Conservation (phyloP, 805 yeast genomes). For the Lipomyces orientalis region DNA sequence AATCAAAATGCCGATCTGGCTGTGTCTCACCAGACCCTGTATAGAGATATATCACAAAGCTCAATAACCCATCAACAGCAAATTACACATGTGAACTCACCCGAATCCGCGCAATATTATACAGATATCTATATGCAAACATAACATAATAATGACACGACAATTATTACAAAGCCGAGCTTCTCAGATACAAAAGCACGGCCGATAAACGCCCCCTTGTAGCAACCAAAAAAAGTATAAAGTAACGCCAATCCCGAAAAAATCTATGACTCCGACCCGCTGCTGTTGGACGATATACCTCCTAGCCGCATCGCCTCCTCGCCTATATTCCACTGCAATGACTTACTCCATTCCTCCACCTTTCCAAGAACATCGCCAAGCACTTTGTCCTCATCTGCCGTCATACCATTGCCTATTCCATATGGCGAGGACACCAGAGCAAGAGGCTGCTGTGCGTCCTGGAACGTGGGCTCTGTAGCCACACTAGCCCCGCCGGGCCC, state of each 20-base stretch:
- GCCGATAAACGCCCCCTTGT: neutral
- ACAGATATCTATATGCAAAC: neutral
- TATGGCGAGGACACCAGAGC: neutral
- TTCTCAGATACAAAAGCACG: neutral
- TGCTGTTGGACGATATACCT: neutral
- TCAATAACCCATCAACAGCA: neutral
- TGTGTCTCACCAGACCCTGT: neutral
- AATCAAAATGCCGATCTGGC: neutral
- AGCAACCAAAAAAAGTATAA: neutral
- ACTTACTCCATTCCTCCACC: constrained; percentile 20
- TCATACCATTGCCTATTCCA: constrained; percentile 5
- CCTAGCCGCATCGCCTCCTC: constrained; percentile 27
- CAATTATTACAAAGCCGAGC: neutral
- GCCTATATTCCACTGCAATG: constrained; percentile 21
- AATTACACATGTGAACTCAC: neutral
- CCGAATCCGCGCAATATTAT: neutral
- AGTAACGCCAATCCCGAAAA: neutral
- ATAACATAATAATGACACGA: neutral
- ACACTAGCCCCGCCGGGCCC: neutral
- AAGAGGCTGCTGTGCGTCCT: constrained; percentile 11
- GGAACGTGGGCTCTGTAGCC: neutral
- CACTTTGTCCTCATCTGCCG: constrained; percentile 12
- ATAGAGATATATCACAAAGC: neutral
- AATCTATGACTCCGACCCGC: neutral
- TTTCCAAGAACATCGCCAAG: constrained; percentile 21